Percentiles rank a stretch among this genome's conserved stretches.
phyloP scores from a whole-genome alignment of 352 stramenopile genomes.

The Globisporangium recalcitrans region DNA sequence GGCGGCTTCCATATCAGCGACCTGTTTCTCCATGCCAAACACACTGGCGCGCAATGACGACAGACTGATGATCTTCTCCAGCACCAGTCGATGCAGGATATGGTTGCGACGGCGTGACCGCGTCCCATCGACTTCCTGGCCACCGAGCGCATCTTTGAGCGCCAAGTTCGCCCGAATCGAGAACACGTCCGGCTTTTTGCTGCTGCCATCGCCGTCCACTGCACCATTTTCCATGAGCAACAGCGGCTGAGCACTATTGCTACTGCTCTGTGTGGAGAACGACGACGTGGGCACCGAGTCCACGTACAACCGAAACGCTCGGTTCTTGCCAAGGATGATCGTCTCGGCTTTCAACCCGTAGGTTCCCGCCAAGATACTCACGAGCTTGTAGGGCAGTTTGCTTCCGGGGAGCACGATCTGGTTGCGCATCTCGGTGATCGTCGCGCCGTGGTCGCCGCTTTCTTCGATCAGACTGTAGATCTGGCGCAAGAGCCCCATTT shows the following conservation, averaged over 20 bases:
- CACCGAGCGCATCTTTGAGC: conserved; percentile 53
- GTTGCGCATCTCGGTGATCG: conserved; percentile 72
- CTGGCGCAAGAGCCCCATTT: conserved; percentile 59
- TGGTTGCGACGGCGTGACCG: conserved; percentile 50
- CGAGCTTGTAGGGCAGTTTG: conserved; percentile 75
- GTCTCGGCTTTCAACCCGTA: conserved; percentile 71
- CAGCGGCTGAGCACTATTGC: conserved; percentile 1
- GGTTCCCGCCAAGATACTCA: conserved; percentile 55
- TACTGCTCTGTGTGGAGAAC: not conserved
- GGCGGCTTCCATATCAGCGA: conserved; percentile 5
- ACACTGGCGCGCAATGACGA: conserved; percentile 73
- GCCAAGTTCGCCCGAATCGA: conserved; percentile 48
- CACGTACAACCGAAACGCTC: conserved; percentile 68
- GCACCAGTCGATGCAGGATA: conserved; percentile 49
- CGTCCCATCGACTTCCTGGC: conserved; percentile 54
- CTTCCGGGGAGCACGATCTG: conserved; percentile 63
- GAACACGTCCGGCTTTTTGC: conserved; percentile 20
- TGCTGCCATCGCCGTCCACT: not conserved
- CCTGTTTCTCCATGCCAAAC: conserved; percentile 60
- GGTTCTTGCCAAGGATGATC: conserved; percentile 80
- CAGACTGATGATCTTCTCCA: conserved; percentile 76
- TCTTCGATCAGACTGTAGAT: conserved; percentile 75
- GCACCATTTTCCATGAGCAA: conserved; percentile 10
- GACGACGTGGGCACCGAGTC: conserved; percentile 6
- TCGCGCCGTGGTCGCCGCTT: conserved; percentile 51